Conservation (phyloP, 2,329 filamentous ascomycete genomes). For the Sporothrix euskadiensis region DNA sequence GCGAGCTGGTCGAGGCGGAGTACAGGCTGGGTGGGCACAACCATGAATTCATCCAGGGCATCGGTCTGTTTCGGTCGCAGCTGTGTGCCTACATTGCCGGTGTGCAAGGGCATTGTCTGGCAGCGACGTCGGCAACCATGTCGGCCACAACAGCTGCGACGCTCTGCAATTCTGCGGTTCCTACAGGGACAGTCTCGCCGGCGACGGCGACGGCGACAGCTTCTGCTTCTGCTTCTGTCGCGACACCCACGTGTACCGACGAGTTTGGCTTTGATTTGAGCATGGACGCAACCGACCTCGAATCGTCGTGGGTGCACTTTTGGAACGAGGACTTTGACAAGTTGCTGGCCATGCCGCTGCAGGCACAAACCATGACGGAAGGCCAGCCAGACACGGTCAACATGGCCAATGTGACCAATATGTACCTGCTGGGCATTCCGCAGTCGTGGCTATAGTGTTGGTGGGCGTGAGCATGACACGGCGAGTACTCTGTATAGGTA, state of each 20-base stretch:
- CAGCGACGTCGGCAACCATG: not conserved
- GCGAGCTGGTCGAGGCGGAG: slow-evolving; percentile 18
- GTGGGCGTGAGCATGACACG: not conserved
- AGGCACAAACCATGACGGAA: not conserved
- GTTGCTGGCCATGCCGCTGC: not conserved
- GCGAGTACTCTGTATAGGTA: too few relatives aligned
- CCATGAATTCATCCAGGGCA: not conserved
- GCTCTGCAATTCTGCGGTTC: not conserved
- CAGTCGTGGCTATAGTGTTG: slow-evolving; percentile 16
- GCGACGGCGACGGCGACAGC: not conserved
- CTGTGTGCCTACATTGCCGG: slow-evolving; percentile 4
- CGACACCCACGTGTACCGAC: not conserved
- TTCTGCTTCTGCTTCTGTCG: not conserved
- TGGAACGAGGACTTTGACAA: slow-evolving; percentile 29
- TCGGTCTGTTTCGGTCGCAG: slow-evolving; percentile 8
- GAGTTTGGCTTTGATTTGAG: slow-evolving; percentile 3
- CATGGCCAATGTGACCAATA: slow-evolving; percentile 19
- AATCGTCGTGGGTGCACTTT: slow-evolving; percentile 27
- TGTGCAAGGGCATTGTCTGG: not conserved
- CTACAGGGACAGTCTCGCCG: not conserved
- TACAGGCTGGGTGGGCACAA: slow-evolving; percentile 1
- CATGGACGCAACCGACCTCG: slow-evolving; percentile 11
- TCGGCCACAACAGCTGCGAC: not conserved
- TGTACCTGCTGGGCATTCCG: slow-evolving; percentile 27
- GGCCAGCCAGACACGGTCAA: not conserved